Base-by-base conservation (phyloP, 1,139 yeast species). In the Arxiozyma heterogenica region DNA sequence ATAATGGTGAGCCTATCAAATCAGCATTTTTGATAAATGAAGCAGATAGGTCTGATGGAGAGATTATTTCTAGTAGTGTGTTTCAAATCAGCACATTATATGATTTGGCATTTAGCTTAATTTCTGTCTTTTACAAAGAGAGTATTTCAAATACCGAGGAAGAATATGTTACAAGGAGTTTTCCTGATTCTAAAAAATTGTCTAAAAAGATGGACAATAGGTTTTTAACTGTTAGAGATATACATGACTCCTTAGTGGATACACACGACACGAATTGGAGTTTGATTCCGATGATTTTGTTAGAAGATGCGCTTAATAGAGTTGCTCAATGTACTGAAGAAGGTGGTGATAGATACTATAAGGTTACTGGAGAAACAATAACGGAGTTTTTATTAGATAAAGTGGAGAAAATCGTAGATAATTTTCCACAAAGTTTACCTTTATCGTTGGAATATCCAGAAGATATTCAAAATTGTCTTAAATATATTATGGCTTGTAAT, bases 321-420 rank as follows among this genome's bases (percentile, higher is more conserved):
- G 68, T 81, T 1, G 76, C 82, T 57, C 84, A 81, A 18, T 61
- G 62, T 0, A 68, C 80, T 2, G 70, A 64, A 25, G 83, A 81
- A 59, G 75, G 73, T 47, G 81, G 72, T 15, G 83, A 78, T 50
- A 53, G 50, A 0, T 83, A 78, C 61, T 81, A 74, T 64, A 78
- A 75, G 59, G 72, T 76, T 21, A 72, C 77, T 1, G 49, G 61
- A 3, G 64, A 63, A 1, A 75, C 72, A 53, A 71, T 77, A 1
- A 56, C 71, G 2, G 58, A 58, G 1, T 75, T 67, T 59, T 61
- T 82, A 8, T 62, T 69, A 27, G 47, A 38, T 0, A 77, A 73
- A 56, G 69, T 78, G 1, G 55, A 61, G 1, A 64, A 60, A 9
- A 63, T 81, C 5, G 59, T 63, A 2, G 47, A 54, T 1, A 64